Percentiles rank a stretch among this genome's conserved stretches.
These are phyloP conservation scores for Meyerozyma guilliermondii DNA, from an alignment of 1,139 yeast species.

Conservation along the genomic window DNA sequence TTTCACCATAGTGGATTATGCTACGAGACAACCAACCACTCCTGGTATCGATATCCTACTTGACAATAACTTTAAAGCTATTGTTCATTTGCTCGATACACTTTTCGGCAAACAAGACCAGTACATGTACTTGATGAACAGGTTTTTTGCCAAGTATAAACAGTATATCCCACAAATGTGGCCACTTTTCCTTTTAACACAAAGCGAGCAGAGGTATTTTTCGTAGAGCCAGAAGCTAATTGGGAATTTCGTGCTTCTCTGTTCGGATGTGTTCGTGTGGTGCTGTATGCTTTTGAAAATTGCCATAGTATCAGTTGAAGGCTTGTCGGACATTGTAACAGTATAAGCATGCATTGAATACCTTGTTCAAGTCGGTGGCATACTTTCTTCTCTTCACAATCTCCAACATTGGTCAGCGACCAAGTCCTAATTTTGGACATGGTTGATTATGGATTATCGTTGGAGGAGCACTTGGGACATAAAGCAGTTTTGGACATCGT, in stretches of 20 bases:
- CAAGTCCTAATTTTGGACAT: constrained; percentile 56
- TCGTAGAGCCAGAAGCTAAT: constrained; percentile 44
- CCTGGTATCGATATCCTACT: constrained; percentile 31
- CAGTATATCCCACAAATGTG: constrained; percentile 50
- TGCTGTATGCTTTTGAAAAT: constrained; percentile 46
- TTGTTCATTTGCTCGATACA: constrained; percentile 56
- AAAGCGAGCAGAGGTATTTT: constrained; percentile 44
- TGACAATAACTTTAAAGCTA: constrained; percentile 46
- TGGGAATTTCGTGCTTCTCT: constrained; percentile 64
- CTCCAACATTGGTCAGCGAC: constrained; percentile 48
- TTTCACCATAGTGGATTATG: constrained; percentile 33
- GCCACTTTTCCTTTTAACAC: constrained; percentile 39
- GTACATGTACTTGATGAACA: constrained; percentile 51
- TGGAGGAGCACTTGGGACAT: constrained; percentile 36
- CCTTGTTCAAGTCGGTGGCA: constrained; percentile 37
- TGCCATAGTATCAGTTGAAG: constrained; percentile 25
- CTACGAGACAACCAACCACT: constrained; percentile 18
- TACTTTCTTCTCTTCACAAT: constrained; percentile 44
- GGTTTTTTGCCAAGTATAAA: constrained; percentile 32
- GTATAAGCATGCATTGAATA: constrained; percentile 26
- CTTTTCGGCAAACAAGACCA: constrained; percentile 66
- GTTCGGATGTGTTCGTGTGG: constrained; percentile 60
- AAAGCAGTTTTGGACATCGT: constrained; percentile 34
- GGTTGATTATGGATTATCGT: constrained; percentile 48
- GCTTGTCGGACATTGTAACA: constrained; percentile 18